Base-by-base conservation (phyloP, 225 moss, liverwort and hornwort genomes). In the Pseudisothecium myosuroides region DNA sequence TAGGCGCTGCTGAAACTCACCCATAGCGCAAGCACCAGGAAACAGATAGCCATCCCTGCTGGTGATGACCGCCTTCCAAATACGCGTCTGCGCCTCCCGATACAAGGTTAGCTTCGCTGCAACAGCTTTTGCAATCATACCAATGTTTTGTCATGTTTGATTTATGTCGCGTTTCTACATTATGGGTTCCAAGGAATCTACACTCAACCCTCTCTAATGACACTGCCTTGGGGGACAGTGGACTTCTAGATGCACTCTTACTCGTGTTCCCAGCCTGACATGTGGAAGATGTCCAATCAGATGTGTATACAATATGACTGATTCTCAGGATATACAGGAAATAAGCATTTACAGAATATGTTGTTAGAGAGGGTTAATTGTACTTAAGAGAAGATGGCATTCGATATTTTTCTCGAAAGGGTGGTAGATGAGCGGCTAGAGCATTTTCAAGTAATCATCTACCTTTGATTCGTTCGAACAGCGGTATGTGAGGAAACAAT, bases 71-170 rank as follows among this genome's bases (percentile, higher is more conserved):
- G 58, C 86, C 80, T 87, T 87, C 62, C 62, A 56, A 81, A 63
- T 67, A 68, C 73, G 77, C 85, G 62, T 90, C 93, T 93, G 93
- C 90, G 41, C 84, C 91, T 84, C 88, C 90, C 90, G 67, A 80
- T 32, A 28, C 62, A 83, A 68, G 54, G 89, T 91, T 87, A 92
- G 85, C 82, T 64, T 45, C 45, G 31, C 45, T 88, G 83, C 88
- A 88, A 78, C 41, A 78, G 24, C 75, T 52, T 76, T 90, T 47
- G 60, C 87, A 75, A 71, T 89, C 64, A 63, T 28, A 43, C 63
- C 26, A 29, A 29, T 81, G 26, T 49, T 32, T 66, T 59, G 37
- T 69, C 86, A 56, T 64, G 31, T 86, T 81, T 55, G 85, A 43
- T 86, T 77, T 59, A 39, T 80, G 60, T 24, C 55, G 49, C 27